A percentile compares a stretch with the other conserved stretches of the same genome.
phyloP scores from a whole-genome alignment of 2,329 filamentous ascomycete species.

The Didymella pomorum region DNA sequence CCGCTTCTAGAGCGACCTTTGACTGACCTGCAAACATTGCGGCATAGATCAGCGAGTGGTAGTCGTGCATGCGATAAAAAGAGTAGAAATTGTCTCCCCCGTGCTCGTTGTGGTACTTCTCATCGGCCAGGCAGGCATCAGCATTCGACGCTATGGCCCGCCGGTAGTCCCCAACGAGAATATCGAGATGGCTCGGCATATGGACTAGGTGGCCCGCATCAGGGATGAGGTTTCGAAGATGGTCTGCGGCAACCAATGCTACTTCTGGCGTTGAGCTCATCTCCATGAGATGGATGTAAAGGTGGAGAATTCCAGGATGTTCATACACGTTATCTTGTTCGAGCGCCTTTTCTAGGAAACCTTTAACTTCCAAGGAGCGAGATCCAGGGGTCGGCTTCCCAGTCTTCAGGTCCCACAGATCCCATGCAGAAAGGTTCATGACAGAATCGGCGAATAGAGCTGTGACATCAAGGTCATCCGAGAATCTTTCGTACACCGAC shows the following conservation, averaged over 20 bases:
- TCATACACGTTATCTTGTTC: slow-evolving; percentile 55
- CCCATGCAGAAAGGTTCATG: slow-evolving; percentile 72
- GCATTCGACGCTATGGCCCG: slow-evolving; percentile 72
- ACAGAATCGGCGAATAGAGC: slow-evolving; percentile 70
- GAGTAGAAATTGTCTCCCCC: slow-evolving; percentile 77
- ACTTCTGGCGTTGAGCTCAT: slow-evolving; percentile 73
- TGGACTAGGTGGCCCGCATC: slow-evolving; percentile 76
- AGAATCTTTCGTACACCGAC: slow-evolving; percentile 60
- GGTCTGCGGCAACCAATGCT: slow-evolving; percentile 68
- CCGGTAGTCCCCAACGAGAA: slow-evolving; percentile 75
- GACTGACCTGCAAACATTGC: slow-evolving; percentile 79
- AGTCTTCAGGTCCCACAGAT: slow-evolving; percentile 68
- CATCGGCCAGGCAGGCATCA: slow-evolving; percentile 71
- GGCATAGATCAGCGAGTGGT: slow-evolving; percentile 78
- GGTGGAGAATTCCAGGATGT: slow-evolving; percentile 76
- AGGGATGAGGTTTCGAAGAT: slow-evolving; percentile 69
- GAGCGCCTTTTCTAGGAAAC: slow-evolving; percentile 67
- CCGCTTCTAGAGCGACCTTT: slow-evolving; percentile 67
- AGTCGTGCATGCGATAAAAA: slow-evolving; percentile 77
- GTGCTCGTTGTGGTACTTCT: slow-evolving; percentile 67
- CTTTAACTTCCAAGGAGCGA: slow-evolving; percentile 66
- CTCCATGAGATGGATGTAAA: slow-evolving; percentile 81
- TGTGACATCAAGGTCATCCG: slow-evolving; percentile 69
- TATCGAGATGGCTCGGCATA: slow-evolving; percentile 81
- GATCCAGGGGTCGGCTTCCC: slow-evolving; percentile 64